These are phyloP conservation scores for Anisodus tanguticus DNA, from an alignment of 257 asterid species.

Conservation along the genomic window DNA sequence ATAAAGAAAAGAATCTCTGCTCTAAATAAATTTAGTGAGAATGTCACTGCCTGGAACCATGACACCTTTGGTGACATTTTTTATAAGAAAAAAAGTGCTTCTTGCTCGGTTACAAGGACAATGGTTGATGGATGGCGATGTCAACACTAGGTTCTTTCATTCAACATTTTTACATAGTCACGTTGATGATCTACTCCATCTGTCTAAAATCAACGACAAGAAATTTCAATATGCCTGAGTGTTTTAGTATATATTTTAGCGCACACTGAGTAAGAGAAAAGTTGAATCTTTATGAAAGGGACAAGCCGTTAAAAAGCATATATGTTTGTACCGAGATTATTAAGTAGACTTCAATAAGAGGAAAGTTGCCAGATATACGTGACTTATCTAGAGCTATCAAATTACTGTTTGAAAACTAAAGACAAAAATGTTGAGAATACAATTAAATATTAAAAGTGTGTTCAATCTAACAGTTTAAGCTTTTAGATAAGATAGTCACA, in stretches of 20 bases:
- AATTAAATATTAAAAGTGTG: no score
- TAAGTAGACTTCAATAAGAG: neutral
- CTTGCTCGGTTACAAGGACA: no score
- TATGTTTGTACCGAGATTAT: neutral
- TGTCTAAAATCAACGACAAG: constrained; percentile 42
- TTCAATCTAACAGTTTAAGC: no score
- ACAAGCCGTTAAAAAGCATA: neutral
- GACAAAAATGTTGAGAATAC: no score
- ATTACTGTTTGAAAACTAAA: constrained; percentile 2
- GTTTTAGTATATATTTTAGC: neutral
- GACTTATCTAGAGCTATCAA: neutral
- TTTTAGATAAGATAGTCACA: no score
- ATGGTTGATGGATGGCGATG: no score
- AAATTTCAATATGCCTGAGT: neutral
- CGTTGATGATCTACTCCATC: constrained; percentile 52
- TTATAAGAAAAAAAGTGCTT: no score
- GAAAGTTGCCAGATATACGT: neutral
- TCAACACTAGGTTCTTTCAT: no score
- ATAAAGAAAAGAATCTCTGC: no score
- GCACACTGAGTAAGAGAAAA: neutral
- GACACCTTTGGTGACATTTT: no score
- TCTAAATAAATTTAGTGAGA: no score
- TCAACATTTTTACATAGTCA: constrained; percentile 58
- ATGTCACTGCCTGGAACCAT: no score
- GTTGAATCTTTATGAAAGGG: constrained; percentile 6